Evolutionary conservation across 1,139 yeast species (phyloP).

Genomic region (Pichia sp.): DNA sequence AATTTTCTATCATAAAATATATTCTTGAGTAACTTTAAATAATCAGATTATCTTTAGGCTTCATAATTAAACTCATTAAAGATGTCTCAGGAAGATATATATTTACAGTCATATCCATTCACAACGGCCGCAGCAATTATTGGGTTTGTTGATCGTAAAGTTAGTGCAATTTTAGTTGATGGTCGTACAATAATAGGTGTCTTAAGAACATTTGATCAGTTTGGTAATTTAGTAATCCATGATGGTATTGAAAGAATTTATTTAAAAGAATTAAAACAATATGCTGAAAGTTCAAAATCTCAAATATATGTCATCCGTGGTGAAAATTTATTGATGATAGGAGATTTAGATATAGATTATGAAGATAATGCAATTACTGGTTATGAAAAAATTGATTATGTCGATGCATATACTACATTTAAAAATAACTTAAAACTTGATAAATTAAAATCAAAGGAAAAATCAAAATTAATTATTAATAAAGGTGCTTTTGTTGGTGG

Average conservation of each 20-base stretch:
- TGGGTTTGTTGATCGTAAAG: slow-evolving; percentile 86
- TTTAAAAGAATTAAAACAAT: slow-evolving; percentile 43
- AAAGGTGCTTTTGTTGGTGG: slow-evolving; percentile 5
- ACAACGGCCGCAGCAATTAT: slow-evolving; percentile 96
- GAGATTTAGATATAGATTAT: slow-evolving; percentile 84
- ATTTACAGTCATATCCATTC: slow-evolving; percentile 70
- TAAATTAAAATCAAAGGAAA: neutral
- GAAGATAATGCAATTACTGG: slow-evolving; percentile 58
- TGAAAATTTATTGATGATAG: slow-evolving; percentile 93
- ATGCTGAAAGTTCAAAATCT: slow-evolving; percentile 66
- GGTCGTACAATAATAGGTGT: slow-evolving; percentile 88
- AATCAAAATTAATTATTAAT: neutral
- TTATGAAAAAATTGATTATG: slow-evolving; percentile 16
- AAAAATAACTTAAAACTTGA: neutral
- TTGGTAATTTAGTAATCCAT: slow-evolving; percentile 86
- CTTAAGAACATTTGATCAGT: slow-evolving; percentile 91
- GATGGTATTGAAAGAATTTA: slow-evolving; percentile 86
- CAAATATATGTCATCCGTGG: slow-evolving; percentile 84
- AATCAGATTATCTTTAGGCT: too few species aligned
- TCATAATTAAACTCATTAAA: neutral
- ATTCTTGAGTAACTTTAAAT: too few species aligned
- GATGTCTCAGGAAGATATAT: slow-evolving; percentile 34
- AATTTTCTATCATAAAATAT: too few species aligned
- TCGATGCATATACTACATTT: slow-evolving; percentile 1
- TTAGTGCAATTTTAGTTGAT: slow-evolving; percentile 81